These are phyloP conservation scores for Oxytropis ochrocephala DNA, from an alignment of 306 rosid genomes.

Conservation along the genomic window DNA sequence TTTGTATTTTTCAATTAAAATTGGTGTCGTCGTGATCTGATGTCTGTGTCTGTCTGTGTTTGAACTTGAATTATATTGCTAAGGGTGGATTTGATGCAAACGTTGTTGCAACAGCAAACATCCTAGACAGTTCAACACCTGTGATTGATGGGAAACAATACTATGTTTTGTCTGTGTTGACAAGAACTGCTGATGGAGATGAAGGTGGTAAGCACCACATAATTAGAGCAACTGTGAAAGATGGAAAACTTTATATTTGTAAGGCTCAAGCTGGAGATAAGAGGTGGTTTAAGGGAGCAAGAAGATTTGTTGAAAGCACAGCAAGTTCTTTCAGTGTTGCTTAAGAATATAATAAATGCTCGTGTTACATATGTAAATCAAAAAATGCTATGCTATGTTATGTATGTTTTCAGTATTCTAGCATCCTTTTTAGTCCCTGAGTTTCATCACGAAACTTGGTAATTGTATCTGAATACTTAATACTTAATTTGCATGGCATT, in stretches of 20 bases:
- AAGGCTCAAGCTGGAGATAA: slow-evolving; percentile 99
- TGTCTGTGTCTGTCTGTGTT: not conserved
- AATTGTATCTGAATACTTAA: no score
- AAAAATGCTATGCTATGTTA: slow-evolving; percentile 25
- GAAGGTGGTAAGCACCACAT: slow-evolving; percentile 98
- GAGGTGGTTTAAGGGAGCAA: slow-evolving; percentile 98
- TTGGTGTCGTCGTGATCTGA: no score
- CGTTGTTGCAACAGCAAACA: slow-evolving; percentile 78
- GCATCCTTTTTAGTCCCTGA: slow-evolving; percentile 4
- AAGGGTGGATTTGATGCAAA: slow-evolving; percentile 92
- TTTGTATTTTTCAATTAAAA: no score
- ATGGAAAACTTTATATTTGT: slow-evolving; percentile 80
- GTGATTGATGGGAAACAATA: slow-evolving; percentile 49
- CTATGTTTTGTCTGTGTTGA: slow-evolving; percentile 70
- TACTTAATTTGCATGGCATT: no score
- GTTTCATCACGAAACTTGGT: slow-evolving; percentile 35
- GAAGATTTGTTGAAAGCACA: slow-evolving; percentile 71
- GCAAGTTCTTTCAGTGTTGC: slow-evolving; percentile 89
- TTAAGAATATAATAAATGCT: slow-evolving; percentile 22
- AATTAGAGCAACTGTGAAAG: slow-evolving; percentile 75
- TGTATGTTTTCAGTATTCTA: slow-evolving; percentile 24
- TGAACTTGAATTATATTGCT: slow-evolving; percentile 6
- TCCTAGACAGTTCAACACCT: slow-evolving; percentile 42
- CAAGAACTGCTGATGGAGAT: slow-evolving; percentile 97
- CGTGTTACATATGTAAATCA: slow-evolving; percentile 19